These are phyloP conservation scores for Sclerotinia subarctica DNA, from an alignment of 2,329 filamentous ascomycete genomes.

Conservation along the genomic window DNA sequence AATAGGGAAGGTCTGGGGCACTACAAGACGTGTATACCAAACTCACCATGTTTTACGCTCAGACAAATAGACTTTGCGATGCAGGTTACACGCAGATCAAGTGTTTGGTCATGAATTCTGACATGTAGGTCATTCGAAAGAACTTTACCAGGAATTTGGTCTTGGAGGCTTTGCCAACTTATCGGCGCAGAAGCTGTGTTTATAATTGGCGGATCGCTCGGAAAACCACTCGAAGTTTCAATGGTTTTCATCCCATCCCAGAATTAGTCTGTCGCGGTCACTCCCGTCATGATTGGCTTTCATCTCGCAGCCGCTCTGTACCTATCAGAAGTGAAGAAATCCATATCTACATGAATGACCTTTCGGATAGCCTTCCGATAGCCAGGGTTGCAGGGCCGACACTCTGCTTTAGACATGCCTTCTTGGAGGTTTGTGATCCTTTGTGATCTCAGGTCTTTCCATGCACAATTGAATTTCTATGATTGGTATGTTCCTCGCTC, in stretches of 20 bases:
- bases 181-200: too few species aligned
- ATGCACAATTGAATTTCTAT: background rate
- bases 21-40: background rate
- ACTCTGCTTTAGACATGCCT: background rate
- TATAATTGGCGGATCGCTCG: background rate
- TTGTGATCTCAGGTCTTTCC: background rate
- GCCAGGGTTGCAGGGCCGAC: background rate
- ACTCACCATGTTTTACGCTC: conserved; percentile 1
- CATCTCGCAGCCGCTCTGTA: background rate
- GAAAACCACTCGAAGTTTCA: conserved; percentile 1
- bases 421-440: background rate
- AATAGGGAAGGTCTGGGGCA: background rate
- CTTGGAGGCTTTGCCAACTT: background rate
- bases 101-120: too few species aligned
- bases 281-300: background rate
- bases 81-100: background rate
- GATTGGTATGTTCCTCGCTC: background rate
- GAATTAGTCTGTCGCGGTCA: background rate
- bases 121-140: background rate
- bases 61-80: background rate
- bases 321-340: background rate
- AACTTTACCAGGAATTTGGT: background rate
- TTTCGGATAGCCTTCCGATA: background rate
- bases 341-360: background rate
- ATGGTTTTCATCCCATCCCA: background rate